Evolutionary conservation across 768 basidiomycete genomes (phyloP).

Genomic region (Psilocybe cyanescens): DNA sequence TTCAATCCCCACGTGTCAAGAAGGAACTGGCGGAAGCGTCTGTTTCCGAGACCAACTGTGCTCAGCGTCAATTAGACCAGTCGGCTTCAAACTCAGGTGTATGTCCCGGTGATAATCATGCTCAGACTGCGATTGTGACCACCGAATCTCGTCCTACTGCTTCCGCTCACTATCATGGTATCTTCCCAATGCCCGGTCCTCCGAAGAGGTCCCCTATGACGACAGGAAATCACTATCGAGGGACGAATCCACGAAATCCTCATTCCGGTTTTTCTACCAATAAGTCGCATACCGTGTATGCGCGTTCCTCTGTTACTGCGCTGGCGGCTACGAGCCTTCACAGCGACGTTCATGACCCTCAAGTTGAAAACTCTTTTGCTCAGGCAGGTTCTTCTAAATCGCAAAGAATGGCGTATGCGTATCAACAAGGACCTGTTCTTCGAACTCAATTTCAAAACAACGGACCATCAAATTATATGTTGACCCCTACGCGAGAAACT

Average conservation of each 20-base stretch:
- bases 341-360: neutral
- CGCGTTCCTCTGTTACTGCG: neutral
- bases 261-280: constrained; percentile 7
- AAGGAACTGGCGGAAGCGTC: constrained; percentile 11
- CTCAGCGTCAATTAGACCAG: neutral
- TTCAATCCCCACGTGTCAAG: constrained; percentile 5
- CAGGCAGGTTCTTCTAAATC: constrained; percentile 2
- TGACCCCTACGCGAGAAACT: neutral
- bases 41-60: neutral
- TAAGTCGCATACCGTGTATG: constrained; percentile 9
- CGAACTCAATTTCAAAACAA: constrained; percentile 18
- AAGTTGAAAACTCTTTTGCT: neutral
- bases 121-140: neutral
- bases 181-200: constrained; percentile 15
- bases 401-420: constrained; percentile 1
- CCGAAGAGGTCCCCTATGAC: constrained; percentile 16
- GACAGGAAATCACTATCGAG: neutral
- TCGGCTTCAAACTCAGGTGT: neutral
- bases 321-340: neutral
- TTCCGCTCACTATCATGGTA: neutral
- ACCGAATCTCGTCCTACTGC: neutral
- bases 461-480: constrained; percentile 17
- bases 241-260: neutral
- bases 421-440: constrained; percentile 16
- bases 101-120: neutral